Base-by-base conservation (phyloP, 352 stramenopile genomes). In the Phytophthora pistaciae region DNA sequence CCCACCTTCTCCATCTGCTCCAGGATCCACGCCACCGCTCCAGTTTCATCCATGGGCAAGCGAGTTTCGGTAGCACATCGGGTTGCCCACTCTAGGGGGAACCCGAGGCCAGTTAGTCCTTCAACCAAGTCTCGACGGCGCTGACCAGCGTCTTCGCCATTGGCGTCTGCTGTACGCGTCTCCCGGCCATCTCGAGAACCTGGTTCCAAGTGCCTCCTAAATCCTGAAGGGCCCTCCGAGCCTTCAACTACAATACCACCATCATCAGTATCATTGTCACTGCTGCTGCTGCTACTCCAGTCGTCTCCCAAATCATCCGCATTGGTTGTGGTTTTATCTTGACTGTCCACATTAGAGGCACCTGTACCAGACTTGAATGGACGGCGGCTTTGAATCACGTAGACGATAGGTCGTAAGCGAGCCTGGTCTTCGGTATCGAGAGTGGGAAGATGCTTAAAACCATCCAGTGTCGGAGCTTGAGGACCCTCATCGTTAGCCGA, bases 11-110 rank as follows among this genome's bases (percentile, higher is more conserved):
- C 90, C 88, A 98, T 97, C 72, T 93, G 79, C 56, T 98, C 90
- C 8, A 98, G 86, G 54, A 98, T 97, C 93, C 93, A 98, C 25
- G 79, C 77, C 20, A 97, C 92, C 6, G 91, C 91, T 20, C 74
- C 78, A 29, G 85, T 92, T 71, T 97, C 90, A 53, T 83, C 77
- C 21, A 76, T 71, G 0, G 68, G 66, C 21, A 79, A 72, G 65
- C 40, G 73, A 0, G 84, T 84, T 70, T 94, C 85, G 1, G 66
- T 58, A 21, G 84, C 88, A 68, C 86, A 96, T 33, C 74, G 87
- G 11, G 75, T 73, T 3, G 84, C 85, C 84, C 90, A 97, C 38
- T 96, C 87, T 3, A 88, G 66, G 1, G 93, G 91, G 58, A 98
- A 96, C 0, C 93, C 92, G n/a, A 97, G 87, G 4, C 71, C 79